These are phyloP conservation scores for Pleurotus giganteus DNA, from an alignment of 768 basidiomycete species.

Conservation along the genomic window DNA sequence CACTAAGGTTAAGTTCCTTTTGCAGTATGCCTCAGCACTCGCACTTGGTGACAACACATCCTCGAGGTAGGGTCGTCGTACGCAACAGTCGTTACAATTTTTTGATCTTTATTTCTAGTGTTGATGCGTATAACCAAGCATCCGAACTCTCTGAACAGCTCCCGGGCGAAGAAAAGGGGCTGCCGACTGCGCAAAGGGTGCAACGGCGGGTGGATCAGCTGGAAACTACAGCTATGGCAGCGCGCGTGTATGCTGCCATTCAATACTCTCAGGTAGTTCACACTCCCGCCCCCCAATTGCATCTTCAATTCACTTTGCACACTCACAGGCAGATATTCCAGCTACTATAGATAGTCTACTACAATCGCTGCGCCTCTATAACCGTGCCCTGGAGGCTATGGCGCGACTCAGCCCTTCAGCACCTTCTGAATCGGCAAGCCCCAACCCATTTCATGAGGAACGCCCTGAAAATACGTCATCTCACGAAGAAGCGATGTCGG, in stretches of 20 bases:
- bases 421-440: slow-evolving; percentile 24
- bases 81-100: not conserved
- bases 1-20: slow-evolving; percentile 48
- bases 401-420: slow-evolving; percentile 50
- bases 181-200: slow-evolving; percentile 56
- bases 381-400: slow-evolving; percentile 70
- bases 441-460: slow-evolving; percentile 59
- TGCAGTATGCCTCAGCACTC: slow-evolving; percentile 67
- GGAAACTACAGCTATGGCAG: slow-evolving; percentile 72
- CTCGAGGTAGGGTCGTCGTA: slow-evolving; percentile 45
- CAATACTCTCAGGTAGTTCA: slow-evolving; percentile 58
- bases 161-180: slow-evolving; percentile 41
- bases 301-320: slow-evolving; percentile 11
- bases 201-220: slow-evolving; percentile 54
- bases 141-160: slow-evolving; percentile 41
- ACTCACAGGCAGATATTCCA: slow-evolving; percentile 56
- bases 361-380: slow-evolving; percentile 77
- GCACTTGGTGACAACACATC: slow-evolving; percentile 56
- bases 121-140: slow-evolving; percentile 61
- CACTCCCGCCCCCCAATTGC: not conserved
- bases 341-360: slow-evolving; percentile 56
- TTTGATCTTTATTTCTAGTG: slow-evolving; percentile 26
- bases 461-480: slow-evolving; percentile 27
- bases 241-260: slow-evolving; percentile 65
- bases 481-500: slow-evolving; percentile 13